phyloP scores from a whole-genome alignment of 306 rosid genomes.

The Corylus heterophylla region DNA sequence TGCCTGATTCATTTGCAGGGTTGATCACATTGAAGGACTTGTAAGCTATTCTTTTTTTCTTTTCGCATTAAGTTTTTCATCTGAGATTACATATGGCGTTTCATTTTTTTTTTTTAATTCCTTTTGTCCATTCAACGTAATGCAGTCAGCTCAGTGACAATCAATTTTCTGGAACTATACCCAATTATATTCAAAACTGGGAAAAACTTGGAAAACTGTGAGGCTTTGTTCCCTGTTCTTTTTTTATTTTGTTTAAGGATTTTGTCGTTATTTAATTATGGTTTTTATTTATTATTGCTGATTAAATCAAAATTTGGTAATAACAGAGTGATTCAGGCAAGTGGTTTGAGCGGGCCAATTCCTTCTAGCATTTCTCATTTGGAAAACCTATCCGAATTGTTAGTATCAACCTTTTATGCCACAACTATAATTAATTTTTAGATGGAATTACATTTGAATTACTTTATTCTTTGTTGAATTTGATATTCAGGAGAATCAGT shows the following conservation, averaged over 20 bases:
- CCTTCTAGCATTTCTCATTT: conserved; percentile 49
- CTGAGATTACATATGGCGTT: too few species aligned
- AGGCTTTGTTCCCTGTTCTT: too few species aligned
- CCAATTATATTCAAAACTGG: conserved; percentile 61
- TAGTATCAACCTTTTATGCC: too few species aligned
- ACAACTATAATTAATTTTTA: too few species aligned
- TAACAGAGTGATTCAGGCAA: conserved; percentile 63
- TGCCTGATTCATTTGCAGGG: conserved; percentile 34
- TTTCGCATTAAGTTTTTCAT: background rate
- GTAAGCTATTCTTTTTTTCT: conserved; percentile 42
- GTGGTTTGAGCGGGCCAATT: conserved; percentile 81
- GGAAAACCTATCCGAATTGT: too few species aligned
- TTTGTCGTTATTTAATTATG: background rate
- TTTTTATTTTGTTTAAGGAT: background rate
- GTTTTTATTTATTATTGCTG: conserved; percentile 2
- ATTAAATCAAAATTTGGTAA: conserved; percentile 4
- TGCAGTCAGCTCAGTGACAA: conserved; percentile 68
- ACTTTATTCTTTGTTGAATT: too few species aligned
- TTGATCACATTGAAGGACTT: conserved; percentile 34
- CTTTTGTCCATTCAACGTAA: background rate
- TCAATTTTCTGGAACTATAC: background rate
- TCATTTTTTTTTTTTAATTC: background rate
- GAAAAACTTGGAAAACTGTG: too few species aligned
- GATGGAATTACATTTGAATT: too few species aligned
- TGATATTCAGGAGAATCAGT: too few species aligned